Conservation (phyloP, 2,329 filamentous ascomycete species). For the Calonectria hawksworthii region DNA sequence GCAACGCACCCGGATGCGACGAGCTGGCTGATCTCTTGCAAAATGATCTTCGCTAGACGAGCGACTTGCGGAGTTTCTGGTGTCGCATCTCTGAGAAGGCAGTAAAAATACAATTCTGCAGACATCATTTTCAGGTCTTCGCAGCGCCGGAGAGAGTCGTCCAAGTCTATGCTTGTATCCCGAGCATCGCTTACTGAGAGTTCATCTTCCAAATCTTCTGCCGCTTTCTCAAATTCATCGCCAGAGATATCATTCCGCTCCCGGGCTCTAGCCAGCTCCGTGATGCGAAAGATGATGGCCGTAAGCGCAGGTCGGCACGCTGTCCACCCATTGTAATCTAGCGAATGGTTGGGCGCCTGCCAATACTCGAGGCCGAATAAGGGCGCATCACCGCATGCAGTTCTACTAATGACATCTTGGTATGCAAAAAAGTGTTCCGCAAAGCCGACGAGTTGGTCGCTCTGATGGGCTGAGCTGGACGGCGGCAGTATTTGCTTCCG, state of each 20-base stretch:
- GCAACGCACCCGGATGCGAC: constrained; percentile 35
- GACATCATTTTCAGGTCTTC: constrained; percentile 54
- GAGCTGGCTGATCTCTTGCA: constrained; percentile 27
- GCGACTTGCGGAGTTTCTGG: constrained; percentile 47
- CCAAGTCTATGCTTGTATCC: not conserved
- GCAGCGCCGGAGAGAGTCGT: constrained; percentile 40
- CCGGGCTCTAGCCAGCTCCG: constrained; percentile 58
- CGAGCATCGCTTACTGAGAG: not conserved
- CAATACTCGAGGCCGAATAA: constrained; percentile 64
- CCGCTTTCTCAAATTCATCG: constrained; percentile 9
- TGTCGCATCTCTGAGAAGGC: constrained; percentile 57
- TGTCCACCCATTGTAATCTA: constrained; percentile 58
- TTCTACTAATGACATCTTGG: constrained; percentile 65
- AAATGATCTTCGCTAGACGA: constrained; percentile 6
- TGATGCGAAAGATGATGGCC: constrained; percentile 61
- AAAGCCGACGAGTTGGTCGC: constrained; percentile 31
- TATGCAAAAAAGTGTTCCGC: constrained; percentile 65
- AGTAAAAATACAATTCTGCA: constrained; percentile 60
- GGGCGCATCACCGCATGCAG: constrained; percentile 62
- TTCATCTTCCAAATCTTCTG: constrained; percentile 24
- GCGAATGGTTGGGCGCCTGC: constrained; percentile 43
- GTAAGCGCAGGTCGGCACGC: constrained; percentile 63
- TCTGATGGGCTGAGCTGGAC: not conserved
- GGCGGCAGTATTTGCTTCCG: constrained; percentile 47
- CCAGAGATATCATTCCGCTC: constrained; percentile 3